Evolutionary conservation across 2,329 filamentous ascomycete species (phyloP).

Genomic region (Emergomyces orientalis): DNA sequence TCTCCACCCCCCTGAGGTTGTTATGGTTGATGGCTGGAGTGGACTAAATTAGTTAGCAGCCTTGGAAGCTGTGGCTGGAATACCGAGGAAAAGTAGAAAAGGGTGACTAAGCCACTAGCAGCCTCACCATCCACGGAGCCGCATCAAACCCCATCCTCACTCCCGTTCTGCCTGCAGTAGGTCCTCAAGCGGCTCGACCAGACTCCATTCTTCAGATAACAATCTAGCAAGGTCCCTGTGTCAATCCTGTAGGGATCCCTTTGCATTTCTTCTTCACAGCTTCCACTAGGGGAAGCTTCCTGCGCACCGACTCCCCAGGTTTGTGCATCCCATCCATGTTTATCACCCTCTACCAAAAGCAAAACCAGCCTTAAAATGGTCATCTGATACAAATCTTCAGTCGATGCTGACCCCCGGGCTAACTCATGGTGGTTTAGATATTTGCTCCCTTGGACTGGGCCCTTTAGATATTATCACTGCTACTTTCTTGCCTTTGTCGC

Average conservation of each 20-base stretch:
- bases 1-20: neutral
- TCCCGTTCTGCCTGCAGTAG: neutral
- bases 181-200: neutral
- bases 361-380: constrained; percentile 1
- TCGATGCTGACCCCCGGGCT: neutral
- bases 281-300: neutral
- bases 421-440: constrained; percentile 3
- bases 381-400: constrained; percentile 3
- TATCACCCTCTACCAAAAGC: neutral
- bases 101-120: neutral
- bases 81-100: too few species aligned
- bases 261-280: neutral
- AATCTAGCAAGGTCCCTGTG: neutral
- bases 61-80: neutral
- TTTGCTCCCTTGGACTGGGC: neutral
- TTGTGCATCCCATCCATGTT: constrained; percentile 7
- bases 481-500: neutral
- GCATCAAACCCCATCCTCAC: neutral
- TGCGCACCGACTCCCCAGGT: neutral
- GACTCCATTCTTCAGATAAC: neutral
- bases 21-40: too few species aligned
- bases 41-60: too few species aligned
- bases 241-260: neutral
- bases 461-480: neutral
- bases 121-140: neutral